Base-by-base conservation (phyloP, 1,284 basidiomycete species). In the Leccinum solheimii region DNA sequence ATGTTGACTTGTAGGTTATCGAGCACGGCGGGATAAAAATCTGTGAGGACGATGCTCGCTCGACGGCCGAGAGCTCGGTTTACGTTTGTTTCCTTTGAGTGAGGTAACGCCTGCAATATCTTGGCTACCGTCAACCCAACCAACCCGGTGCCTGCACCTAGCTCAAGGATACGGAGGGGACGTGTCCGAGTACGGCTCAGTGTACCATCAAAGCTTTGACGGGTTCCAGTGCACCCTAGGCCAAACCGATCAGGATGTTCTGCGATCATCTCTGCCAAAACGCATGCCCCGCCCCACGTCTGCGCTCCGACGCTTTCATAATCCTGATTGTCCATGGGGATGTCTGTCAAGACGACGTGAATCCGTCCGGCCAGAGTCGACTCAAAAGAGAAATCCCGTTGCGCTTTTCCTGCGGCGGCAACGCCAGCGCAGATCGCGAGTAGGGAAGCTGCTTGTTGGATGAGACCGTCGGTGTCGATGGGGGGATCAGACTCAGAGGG, bases 271-370 rank as follows among this genome's bases (percentile, higher is more conserved):
- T 94, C 87, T 0, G 92, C 86, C 48, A 97, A 81, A 5, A 96
- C 84, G 66, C 91, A 94, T 1, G 92, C 90, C 5, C 87, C 85
- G 1, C 94, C 94, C 95, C 94, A 97, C 0, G 94, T 97, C 75
- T 96, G 94, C 19, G 93, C 89, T 6, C 94, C 95, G 19, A 95
- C 89, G 57, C 84, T 87, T 4, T 83, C 78, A 66, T 89, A 90
- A 69, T 95, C 90, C n/a, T 80, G 76, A 58, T 90, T 88, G 38
- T 87, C 83, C 53, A 95, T 79, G 0, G 92, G 86, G 3, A 87
- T 84, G 70, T 96, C 94, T 59, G 82, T 86, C 40, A 96, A 71
- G 43, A 81, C 76, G 14, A 94, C 77, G 16, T 74, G 62, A 16
- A 75, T 54, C 32, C 50, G 36, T 32, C 64, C 62, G 3, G 76